Conservation (phyloP, 2,329 filamentous ascomycete species). For the Diatrype stigma region DNA sequence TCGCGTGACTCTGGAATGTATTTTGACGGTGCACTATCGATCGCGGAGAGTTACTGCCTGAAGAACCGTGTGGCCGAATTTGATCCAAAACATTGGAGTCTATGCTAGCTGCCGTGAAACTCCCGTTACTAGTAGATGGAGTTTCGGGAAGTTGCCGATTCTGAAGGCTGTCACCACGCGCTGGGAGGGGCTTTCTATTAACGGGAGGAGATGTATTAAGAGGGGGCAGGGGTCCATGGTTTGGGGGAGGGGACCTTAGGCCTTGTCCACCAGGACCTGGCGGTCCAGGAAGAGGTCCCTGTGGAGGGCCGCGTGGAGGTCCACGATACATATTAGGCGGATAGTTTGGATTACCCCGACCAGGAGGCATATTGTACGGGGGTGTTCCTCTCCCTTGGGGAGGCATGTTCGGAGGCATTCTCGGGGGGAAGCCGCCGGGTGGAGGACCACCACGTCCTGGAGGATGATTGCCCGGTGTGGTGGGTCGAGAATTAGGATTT, state of each 20-base stretch:
- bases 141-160: constrained; percentile 34
- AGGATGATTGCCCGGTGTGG: constrained; percentile 21
- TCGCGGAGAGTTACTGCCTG: constrained; percentile 9
- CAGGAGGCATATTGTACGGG: constrained; percentile 23
- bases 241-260: constrained; percentile 14
- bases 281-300: constrained; percentile 18
- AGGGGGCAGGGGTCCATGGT: constrained; percentile 15
- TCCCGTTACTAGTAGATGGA: constrained; percentile 34
- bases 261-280: constrained; percentile 19
- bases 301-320: constrained; percentile 13
- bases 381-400: constrained; percentile 20
- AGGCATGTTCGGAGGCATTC: constrained; percentile 19
- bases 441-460: constrained; percentile 18
- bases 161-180: constrained; percentile 31
- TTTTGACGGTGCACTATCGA: constrained; percentile 27
- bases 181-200: constrained; percentile 48
- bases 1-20: constrained; percentile 32
- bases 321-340: constrained; percentile 24
- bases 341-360: constrained; percentile 23
- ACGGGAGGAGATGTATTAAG: constrained; percentile 40
- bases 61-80: constrained; percentile 32
- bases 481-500: constrained; percentile 25
- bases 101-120: constrained; percentile 37
- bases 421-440: constrained; percentile 18
- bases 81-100: constrained; percentile 47